Percentiles rank a stretch among this genome's conserved stretches.
These are phyloP conservation scores for Helichrysum umbraculigerum DNA, from an alignment of 129 eudicot genomes.

Conservation along the genomic window DNA sequence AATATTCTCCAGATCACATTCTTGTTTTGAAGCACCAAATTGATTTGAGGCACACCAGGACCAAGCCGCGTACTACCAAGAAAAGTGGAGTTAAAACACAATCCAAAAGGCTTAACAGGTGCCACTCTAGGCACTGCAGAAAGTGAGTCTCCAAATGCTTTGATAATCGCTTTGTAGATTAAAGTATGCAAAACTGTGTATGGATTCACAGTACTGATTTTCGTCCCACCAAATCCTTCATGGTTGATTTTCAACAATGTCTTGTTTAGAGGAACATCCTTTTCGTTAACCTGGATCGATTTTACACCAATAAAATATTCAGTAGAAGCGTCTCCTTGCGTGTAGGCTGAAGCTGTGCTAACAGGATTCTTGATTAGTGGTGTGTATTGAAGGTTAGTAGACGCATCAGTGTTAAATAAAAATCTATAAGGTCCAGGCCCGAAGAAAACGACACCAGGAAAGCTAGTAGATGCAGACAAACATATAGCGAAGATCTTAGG, in stretches of 20 bases:
- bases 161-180: conserved; percentile 34
- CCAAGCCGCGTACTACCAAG: conserved; percentile 29
- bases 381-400: conserved; percentile 37
- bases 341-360: conserved; percentile 33
- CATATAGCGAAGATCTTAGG: conserved; percentile 43
- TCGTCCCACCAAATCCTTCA: conserved; percentile 49
- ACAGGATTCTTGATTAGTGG: conserved; percentile 39
- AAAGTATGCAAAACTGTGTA: conserved; percentile 45
- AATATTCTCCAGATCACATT: conserved; percentile 36
- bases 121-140: conserved; percentile 30
- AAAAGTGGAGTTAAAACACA: conserved; percentile 29
- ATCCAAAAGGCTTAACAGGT: conserved; percentile 35
- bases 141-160: conserved; percentile 22
- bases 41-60: conserved; percentile 40
- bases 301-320: conserved; percentile 40
- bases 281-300: conserved; percentile 32
- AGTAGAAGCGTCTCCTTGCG: conserved; percentile 29
- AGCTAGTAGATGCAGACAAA: conserved; percentile 28
- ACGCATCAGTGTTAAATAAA: conserved; percentile 33
- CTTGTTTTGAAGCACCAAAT: conserved; percentile 31
- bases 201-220: conserved; percentile 44
- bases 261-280: conserved; percentile 25
- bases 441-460: conserved; percentile 42
- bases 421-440: conserved; percentile 40
- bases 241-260: conserved; percentile 33